A percentile compares a stretch with the other conserved stretches of the same genome.
These are phyloP conservation scores for Sanghuangporus baumii DNA, from an alignment of 1,284 basidiomycete genomes.

Conservation along the genomic window DNA sequence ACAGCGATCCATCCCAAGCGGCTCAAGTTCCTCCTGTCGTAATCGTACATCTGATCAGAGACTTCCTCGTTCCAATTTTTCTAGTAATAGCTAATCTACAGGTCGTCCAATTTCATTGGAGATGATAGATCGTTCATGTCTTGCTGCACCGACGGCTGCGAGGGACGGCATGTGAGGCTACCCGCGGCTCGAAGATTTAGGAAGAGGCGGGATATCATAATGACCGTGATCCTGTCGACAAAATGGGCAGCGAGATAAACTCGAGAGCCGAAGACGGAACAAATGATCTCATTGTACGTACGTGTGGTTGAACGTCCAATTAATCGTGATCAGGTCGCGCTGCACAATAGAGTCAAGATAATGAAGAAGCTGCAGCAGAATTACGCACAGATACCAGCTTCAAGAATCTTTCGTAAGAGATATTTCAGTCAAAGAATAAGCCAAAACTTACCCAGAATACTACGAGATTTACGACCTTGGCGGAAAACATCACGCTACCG, in stretches of 20 bases:
- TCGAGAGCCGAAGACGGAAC: neutral
- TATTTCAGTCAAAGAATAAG: neutral
- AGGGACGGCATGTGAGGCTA: neutral
- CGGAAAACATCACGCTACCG: constrained; percentile 7
- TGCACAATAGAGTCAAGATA: neutral
- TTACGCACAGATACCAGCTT: neutral
- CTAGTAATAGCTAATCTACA: too few species aligned
- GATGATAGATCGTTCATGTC: too few species aligned
- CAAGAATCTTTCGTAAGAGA: neutral
- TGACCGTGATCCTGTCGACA: constrained; percentile 9
- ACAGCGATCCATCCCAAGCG: too few species aligned
- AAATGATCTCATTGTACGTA: neutral
- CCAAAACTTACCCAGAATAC: constrained; percentile 6
- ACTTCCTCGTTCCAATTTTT: too few species aligned
- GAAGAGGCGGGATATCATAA: constrained; percentile 13
- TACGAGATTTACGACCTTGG: constrained; percentile 9
- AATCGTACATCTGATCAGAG: too few species aligned
- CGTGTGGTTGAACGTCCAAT: constrained; percentile 16
- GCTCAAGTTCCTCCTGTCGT: too few species aligned
- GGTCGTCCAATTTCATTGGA: too few species aligned
- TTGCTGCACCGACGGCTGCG: neutral
- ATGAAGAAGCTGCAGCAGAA: neutral
- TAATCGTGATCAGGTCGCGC: constrained; percentile 9
- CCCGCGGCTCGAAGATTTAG: constrained; percentile 8
- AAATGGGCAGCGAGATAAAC: neutral